phyloP scores from a whole-genome alignment of 257 asterid species.

The Fraxinus pennsylvanica region DNA sequence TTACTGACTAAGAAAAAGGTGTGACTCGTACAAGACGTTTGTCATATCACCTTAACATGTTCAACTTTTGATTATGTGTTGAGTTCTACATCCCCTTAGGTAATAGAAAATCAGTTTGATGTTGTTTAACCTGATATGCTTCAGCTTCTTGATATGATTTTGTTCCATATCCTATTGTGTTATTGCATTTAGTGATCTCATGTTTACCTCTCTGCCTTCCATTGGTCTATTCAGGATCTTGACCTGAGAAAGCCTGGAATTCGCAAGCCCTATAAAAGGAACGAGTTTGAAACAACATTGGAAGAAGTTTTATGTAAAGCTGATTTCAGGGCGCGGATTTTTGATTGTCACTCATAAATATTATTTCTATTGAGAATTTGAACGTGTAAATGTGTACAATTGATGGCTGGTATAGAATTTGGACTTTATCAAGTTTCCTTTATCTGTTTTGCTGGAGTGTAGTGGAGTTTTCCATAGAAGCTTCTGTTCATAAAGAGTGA shows the following conservation, averaged over 20 bases:
- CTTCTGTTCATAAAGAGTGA: background rate
- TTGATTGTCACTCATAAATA: background rate
- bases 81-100: constrained; percentile 8
- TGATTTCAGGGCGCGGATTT: constrained; percentile 82
- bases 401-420: background rate
- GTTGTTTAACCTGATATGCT: constrained; percentile 11
- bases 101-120: background rate
- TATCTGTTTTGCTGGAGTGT: background rate
- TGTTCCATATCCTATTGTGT: background rate
- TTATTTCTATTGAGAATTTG: background rate
- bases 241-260: constrained; percentile 71
- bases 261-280: constrained; percentile 53
- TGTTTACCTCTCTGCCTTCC: constrained; percentile 18
- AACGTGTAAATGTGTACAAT: background rate
- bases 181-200: constrained; percentile 22
- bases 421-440: background rate
- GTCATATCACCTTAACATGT: no score
- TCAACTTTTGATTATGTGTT: constrained; percentile 9
- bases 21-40: background rate
- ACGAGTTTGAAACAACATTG: constrained; percentile 72
- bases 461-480: background rate
- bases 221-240: constrained; percentile 63
- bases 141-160: constrained; percentile 11
- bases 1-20: constrained; percentile 1
- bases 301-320: constrained; percentile 76